These are phyloP conservation scores for Arthrobotrys megalospora DNA, from an alignment of 2,329 filamentous ascomycete species.

Conservation along the genomic window DNA sequence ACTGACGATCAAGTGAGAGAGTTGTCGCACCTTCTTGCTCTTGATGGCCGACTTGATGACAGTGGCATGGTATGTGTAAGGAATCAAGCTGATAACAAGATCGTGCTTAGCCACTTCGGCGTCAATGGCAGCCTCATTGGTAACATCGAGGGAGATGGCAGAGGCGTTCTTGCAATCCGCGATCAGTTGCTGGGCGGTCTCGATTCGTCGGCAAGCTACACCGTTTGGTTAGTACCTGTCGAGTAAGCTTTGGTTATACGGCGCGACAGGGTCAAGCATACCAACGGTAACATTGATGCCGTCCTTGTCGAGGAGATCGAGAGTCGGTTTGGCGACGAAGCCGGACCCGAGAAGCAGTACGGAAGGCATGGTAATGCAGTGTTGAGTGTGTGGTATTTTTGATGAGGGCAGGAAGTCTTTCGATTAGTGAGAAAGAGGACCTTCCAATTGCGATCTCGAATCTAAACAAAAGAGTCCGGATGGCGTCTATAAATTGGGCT, in stretches of 20 bases:
- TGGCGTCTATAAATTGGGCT: constrained; percentile 17
- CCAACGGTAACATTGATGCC: constrained; percentile 74
- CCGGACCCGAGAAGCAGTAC: constrained; percentile 72
- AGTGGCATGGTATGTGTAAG: constrained; percentile 88
- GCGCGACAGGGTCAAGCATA: constrained; percentile 63
- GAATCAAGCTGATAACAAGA: constrained; percentile 85
- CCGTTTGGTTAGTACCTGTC: background rate
- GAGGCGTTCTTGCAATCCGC: constrained; percentile 79
- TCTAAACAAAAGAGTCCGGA: background rate
- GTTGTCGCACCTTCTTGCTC: constrained; percentile 77
- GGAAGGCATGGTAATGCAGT: constrained; percentile 22
- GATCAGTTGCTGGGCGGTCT: constrained; percentile 81
- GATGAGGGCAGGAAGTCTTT: constrained; percentile 13
- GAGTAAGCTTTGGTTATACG: background rate
- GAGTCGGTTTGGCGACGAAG: constrained; percentile 74
- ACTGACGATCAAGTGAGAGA: background rate
- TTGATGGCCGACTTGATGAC: constrained; percentile 95
- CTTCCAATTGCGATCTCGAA: constrained; percentile 47
- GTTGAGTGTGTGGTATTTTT: constrained; percentile 38
- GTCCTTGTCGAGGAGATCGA: constrained; percentile 73
- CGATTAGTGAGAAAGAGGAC: background rate
- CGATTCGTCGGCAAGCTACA: constrained; percentile 84
- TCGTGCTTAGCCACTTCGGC: constrained; percentile 84
- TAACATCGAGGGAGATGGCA: constrained; percentile 88
- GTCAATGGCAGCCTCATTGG: constrained; percentile 81